Percentiles rank a stretch among this genome's conserved stretches.
These are phyloP conservation scores for Delitschia confertaspora DNA, from an alignment of 495 filamentous ascomycete species.

Conservation along the genomic window DNA sequence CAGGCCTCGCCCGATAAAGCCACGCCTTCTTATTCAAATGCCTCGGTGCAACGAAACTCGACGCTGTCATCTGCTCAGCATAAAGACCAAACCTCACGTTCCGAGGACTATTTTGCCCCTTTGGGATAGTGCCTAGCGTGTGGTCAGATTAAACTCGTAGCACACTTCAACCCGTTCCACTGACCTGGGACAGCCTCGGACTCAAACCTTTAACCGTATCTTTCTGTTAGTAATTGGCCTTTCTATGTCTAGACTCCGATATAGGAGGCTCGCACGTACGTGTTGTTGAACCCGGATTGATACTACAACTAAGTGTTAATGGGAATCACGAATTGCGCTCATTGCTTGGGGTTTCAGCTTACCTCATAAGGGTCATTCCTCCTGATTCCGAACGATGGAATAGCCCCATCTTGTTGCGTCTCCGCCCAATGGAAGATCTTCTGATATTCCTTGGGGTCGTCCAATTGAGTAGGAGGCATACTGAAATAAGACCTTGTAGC, in stretches of 20 bases:
- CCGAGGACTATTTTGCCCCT: conserved; percentile 42
- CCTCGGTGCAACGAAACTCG: conserved; percentile 42
- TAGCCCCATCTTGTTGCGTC: conserved; percentile 39
- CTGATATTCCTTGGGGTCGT: conserved; percentile 41
- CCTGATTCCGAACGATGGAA: conserved; percentile 27
- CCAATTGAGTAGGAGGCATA: conserved; percentile 11
- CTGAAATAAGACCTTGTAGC: background rate
- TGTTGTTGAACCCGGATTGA: conserved; percentile 46
- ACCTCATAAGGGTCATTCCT: conserved; percentile 45
- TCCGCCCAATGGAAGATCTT: conserved; percentile 52
- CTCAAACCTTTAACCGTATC: conserved; percentile 11
- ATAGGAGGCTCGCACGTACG: conserved; percentile 34
- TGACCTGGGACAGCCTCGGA: conserved; percentile 42
- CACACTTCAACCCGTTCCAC: conserved; percentile 1
- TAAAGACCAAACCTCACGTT: conserved; percentile 43
- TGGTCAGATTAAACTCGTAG: conserved; percentile 12
- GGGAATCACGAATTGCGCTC: background rate
- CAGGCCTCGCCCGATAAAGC: conserved; percentile 43
- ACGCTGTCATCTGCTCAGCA: conserved; percentile 43
- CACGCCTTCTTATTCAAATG: conserved; percentile 43
- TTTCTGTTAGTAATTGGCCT: conserved; percentile 4
- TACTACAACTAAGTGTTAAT: conserved; percentile 37
- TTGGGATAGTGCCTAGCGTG: conserved; percentile 36
- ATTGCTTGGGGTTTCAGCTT: conserved; percentile 37
- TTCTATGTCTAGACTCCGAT: conserved; percentile 6